phyloP scores from a whole-genome alignment of 129 eudicot genomes.

The Smallanthus sonchifolius region DNA sequence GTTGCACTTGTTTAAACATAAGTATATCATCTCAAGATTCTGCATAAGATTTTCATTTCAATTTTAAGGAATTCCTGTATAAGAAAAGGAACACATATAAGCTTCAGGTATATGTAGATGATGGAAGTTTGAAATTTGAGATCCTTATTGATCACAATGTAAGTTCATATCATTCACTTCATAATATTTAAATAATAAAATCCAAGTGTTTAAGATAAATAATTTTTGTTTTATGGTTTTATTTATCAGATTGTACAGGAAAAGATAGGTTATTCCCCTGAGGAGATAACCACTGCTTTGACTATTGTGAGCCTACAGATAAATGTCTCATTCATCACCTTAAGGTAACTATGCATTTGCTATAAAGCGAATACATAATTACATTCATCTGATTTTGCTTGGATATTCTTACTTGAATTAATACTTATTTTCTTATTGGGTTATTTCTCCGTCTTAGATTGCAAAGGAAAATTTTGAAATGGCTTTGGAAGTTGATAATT shows the following conservation, averaged over 20 bases:
- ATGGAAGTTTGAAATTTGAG: conserved; percentile 87
- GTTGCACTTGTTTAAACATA: no score
- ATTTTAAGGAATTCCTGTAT: conserved; percentile 59
- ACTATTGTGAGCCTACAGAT: conserved; percentile 41
- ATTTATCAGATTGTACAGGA: conserved; percentile 62
- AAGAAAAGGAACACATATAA: conserved; percentile 49
- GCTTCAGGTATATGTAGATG: conserved; percentile 77
- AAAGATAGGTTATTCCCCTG: conserved; percentile 71
- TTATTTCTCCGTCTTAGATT: no score
- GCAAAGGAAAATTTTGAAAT: conserved; percentile 65
- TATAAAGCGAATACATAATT: no score
- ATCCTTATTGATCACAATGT: conserved; percentile 70
- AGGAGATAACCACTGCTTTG: conserved; percentile 56
- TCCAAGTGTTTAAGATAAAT: not conserved
- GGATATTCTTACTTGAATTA: no score
- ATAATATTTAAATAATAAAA: not conserved
- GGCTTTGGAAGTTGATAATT: conserved; percentile 79
- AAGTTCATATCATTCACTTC: conserved; percentile 26
- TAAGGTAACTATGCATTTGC: conserved; percentile 33
- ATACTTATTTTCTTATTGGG: no score
- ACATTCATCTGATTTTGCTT: not conserved
- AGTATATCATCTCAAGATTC: no score
- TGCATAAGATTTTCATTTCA: no score
- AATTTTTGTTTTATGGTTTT: not conserved
- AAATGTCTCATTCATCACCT: conserved; percentile 77